Evolutionary conservation across 2,329 filamentous ascomycete species (phyloP), one percentile per base, ranked within the genome.

Genomic region (Plectosphaerella plurivora): DNA sequence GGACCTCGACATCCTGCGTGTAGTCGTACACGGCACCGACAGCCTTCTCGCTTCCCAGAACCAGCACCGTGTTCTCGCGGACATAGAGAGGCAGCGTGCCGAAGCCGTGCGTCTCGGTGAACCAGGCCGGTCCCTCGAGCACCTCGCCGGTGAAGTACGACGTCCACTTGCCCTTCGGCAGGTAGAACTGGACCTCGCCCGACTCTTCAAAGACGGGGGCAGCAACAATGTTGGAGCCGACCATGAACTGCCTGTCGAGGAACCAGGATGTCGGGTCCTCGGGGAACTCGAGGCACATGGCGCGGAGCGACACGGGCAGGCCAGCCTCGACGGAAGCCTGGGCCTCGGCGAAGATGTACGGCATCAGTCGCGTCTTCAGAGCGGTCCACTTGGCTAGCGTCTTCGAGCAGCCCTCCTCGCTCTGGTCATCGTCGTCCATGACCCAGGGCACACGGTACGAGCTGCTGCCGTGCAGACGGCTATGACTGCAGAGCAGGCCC

Each of bases 361-460:
- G 77, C 76, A 80, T 78, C 51, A 81, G 65, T 4, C 76, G 67
- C 11, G 70, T 73, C 68, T 81, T 80, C 41, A 79, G 69, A 65
- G 68, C 66, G 5, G 74, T 73, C 74, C 74, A 79, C 57, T 65
- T 67, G 11, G 74, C 68, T 18, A 79, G 66, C 1, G 73, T 76
- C 42, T 61, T 76, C 59, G 65, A 87, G 69, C 60, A 88, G 7
- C 75, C 68, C 66, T 81, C 62, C 51, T 80, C 74, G 51, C 76
- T 67, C 59, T 74, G 62, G 68, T 84, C 84, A 47, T 87, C 83
- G 54, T 79, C 68, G 59, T 88, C 87, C 54, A 89, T 83, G 44
- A 82, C 78, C 87, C 87, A 90, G 3, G 87, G 87, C n/a, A 89
- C 86, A 16, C 87, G 83, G 69, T 88, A 90, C 4, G 82, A 86